phyloP scores from a whole-genome alignment of 257 asterid genomes.

The Scutellaria galericulata region DNA sequence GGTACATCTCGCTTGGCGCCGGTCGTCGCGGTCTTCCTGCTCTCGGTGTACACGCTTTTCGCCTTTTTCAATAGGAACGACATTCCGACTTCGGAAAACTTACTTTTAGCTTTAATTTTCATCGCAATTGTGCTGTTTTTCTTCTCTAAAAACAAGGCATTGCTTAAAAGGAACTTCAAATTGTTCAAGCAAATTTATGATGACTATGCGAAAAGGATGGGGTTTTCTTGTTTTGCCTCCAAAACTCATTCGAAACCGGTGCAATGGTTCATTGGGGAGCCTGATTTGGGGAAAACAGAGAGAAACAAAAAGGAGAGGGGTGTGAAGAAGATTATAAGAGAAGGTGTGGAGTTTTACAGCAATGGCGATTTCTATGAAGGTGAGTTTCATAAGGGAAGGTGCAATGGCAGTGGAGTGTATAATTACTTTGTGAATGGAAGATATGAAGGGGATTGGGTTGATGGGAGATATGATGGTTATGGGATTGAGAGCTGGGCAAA shows the following conservation, averaged over 20 bases:
- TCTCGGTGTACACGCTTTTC: constrained; percentile 62
- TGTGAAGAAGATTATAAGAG: constrained; percentile 45
- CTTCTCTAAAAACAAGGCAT: constrained; percentile 52
- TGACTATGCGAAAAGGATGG: constrained; percentile 44
- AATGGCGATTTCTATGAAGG: constrained; percentile 93
- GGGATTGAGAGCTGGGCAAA: constrained; percentile 93
- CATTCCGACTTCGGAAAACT: constrained; percentile 63
- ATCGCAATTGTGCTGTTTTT: constrained; percentile 63
- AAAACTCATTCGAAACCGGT: constrained; percentile 60
- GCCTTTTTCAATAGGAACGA: constrained; percentile 55
- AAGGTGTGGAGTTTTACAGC: constrained; percentile 85
- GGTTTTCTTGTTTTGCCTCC: constrained; percentile 43
- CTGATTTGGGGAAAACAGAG: constrained; percentile 31
- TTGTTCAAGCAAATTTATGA: constrained; percentile 47
- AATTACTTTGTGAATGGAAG: constrained; percentile 73
- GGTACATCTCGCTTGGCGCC: constrained; percentile 47
- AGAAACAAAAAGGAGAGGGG: constrained; percentile 26
- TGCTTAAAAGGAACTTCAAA: constrained; percentile 42
- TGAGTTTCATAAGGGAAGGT: constrained; percentile 82
- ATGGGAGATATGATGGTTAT: constrained; percentile 85
- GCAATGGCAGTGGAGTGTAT: constrained; percentile 92
- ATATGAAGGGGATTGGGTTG: constrained; percentile 95
- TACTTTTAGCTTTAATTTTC: constrained; percentile 62
- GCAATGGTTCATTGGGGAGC: constrained; percentile 84
- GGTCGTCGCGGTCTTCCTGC: constrained; percentile 47